phyloP scores from a whole-genome alignment of 768 basidiomycete species.

The Hygrophorus pudorinus region DNA sequence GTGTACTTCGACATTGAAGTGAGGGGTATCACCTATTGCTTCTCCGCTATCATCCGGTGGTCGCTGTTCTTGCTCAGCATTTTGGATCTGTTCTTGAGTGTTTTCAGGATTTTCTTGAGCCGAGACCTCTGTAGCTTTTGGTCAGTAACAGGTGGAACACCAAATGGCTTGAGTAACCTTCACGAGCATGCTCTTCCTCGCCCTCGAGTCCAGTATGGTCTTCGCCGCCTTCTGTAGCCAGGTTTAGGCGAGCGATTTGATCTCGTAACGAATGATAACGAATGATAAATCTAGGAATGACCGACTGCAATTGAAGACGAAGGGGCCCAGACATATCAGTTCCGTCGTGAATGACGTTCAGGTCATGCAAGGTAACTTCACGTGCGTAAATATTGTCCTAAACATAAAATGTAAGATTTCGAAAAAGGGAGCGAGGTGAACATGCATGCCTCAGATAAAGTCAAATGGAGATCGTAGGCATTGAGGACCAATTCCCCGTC shows the following conservation, averaged over 20 bases:
- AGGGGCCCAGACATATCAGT: conserved; percentile 53
- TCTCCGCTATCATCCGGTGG: not conserved
- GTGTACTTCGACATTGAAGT: not conserved
- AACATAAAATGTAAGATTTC: conserved; percentile 3
- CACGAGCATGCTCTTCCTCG: conserved; percentile 10
- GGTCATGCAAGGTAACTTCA: conserved; percentile 62
- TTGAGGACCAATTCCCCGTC: conserved; percentile 61
- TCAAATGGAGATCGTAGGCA: conserved; percentile 58
- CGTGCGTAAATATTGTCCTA: conserved; percentile 65
- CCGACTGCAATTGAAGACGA: conserved; percentile 41
- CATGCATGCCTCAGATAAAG: conserved; percentile 50
- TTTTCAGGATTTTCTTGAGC: not conserved
- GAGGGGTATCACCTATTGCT: conserved; percentile 2
- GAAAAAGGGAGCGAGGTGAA: not conserved
- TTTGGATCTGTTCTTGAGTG: not conserved
- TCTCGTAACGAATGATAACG: conserved; percentile 59
- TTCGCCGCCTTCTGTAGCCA: conserved; percentile 9
- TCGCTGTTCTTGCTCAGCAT: not conserved
- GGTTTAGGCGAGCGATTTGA: conserved; percentile 29
- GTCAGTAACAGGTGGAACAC: not conserved
- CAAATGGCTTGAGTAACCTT: conserved; percentile 2
- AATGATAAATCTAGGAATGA: conserved; percentile 50
- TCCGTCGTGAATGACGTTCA: conserved; percentile 61
- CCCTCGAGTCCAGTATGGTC: not conserved
- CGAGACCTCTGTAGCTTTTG: too few species aligned